Percentiles rank a stretch among this genome's conserved stretches.
phyloP scores from a whole-genome alignment of 805 yeast genomes.

The Barnettozyma botsteinii region DNA sequence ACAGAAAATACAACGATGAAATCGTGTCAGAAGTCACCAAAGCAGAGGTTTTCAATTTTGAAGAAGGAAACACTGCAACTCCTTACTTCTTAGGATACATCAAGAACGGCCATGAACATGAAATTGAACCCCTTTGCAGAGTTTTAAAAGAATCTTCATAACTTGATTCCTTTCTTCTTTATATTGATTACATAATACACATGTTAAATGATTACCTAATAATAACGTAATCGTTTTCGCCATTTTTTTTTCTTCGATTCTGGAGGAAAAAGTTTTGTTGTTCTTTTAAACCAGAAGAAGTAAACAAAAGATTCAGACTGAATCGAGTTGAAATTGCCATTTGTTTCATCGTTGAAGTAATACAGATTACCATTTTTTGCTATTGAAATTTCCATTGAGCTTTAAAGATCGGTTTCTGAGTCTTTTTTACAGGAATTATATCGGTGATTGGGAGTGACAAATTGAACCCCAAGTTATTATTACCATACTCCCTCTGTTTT shows the following conservation, averaged over 20 bases:
- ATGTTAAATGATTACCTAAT: not conserved
- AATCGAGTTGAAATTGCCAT: no score
- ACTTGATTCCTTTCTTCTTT: not conserved
- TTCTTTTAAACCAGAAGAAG: no score
- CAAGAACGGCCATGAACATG: slow-evolving; percentile 49
- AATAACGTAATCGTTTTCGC: not conserved
- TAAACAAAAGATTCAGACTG: no score
- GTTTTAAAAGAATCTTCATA: slow-evolving; percentile 8
- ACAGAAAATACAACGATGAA: slow-evolving; percentile 92
- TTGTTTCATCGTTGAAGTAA: no score
- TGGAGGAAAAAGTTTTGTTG: no score
- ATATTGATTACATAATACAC: not conserved
- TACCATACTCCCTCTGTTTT: not conserved
- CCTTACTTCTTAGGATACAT: slow-evolving; percentile 90
- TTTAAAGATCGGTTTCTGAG: no score
- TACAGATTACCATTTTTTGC: no score
- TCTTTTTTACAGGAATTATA: no score
- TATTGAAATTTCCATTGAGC: no score
- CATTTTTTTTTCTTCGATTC: not conserved
- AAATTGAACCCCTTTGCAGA: slow-evolving; percentile 64
- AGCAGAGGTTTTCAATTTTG: slow-evolving; percentile 62
- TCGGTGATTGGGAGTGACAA: not conserved
- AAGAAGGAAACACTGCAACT: slow-evolving; percentile 74
- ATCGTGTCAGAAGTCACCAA: slow-evolving; percentile 75
- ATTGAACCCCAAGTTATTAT: not conserved